phyloP scores from a whole-genome alignment of 371 early-diverging fungal species.

The Mucor racemosus region DNA sequence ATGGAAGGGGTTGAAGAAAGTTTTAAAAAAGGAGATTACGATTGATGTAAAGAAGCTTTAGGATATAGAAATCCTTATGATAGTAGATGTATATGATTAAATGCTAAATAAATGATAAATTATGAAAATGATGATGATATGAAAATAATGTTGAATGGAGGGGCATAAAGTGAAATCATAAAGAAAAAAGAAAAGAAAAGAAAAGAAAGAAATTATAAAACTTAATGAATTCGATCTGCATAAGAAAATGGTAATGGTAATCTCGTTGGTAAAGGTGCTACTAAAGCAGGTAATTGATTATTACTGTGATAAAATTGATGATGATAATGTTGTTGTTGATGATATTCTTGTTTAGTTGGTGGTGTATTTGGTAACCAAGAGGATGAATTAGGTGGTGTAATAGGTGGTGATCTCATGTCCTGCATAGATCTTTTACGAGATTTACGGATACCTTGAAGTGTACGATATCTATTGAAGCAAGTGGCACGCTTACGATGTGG shows the following conservation, averaged over 20 bases:
- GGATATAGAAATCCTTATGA: background rate
- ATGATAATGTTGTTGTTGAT: conserved; percentile 2
- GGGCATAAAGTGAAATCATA: conserved; percentile 2
- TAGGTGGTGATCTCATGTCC: conserved; percentile 28
- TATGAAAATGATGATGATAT: conserved; percentile 8
- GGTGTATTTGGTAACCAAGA: conserved; percentile 31
- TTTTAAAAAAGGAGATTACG: background rate
- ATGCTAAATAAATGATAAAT: conserved; percentile 15
- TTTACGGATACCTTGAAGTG: conserved; percentile 55
- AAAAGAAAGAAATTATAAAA: background rate
- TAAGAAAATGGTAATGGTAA: conserved; percentile 22
- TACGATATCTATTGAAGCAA: conserved; percentile 56
- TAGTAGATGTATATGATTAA: background rate
- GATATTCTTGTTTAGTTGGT: conserved; percentile 9
- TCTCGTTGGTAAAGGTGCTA: conserved; percentile 29
- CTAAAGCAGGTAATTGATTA: conserved; percentile 23
- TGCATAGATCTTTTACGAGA: conserved; percentile 41
- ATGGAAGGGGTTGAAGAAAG: conserved; percentile 12
- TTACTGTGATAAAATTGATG: background rate
- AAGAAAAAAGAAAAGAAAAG: background rate
- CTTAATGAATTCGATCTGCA: conserved; percentile 27
- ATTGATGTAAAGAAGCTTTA: conserved; percentile 3
- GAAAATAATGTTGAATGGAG: background rate
- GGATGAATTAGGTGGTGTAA: conserved; percentile 19
- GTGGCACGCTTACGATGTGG: conserved; percentile 59